Percentiles rank a stretch among this genome's conserved stretches.
Conservation (phyloP, 768 basidiomycete genomes). For the Amanita pseudoporphyria region DNA sequence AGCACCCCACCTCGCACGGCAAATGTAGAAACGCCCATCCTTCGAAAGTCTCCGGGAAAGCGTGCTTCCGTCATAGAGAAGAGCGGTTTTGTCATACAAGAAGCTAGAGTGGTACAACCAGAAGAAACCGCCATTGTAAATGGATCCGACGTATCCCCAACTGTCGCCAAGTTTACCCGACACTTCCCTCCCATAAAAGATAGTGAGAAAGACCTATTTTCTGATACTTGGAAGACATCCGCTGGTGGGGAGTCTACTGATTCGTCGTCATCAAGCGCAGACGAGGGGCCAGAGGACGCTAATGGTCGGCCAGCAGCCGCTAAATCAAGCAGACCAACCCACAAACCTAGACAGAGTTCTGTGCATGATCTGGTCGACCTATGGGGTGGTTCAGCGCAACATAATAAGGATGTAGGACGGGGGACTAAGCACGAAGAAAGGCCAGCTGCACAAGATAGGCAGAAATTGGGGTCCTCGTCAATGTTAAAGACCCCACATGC, state of each 20-base stretch:
- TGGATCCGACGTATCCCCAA: constrained; percentile 22
- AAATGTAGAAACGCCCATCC: constrained; percentile 31
- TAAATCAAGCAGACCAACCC: constrained; percentile 20
- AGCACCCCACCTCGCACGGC: constrained; percentile 12
- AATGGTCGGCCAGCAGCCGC: constrained; percentile 18
- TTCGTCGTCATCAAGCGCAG: constrained; percentile 44
- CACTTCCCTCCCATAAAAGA: constrained; percentile 26
- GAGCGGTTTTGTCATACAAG: constrained; percentile 27
- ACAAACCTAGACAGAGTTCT: constrained; percentile 60
- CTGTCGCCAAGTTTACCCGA: constrained; percentile 26
- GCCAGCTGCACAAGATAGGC: not conserved
- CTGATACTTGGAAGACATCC: constrained; percentile 1
- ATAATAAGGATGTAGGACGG: constrained; percentile 31
- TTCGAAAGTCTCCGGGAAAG: constrained; percentile 67
- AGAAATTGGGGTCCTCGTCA: not conserved
- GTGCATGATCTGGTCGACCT: constrained; percentile 78
- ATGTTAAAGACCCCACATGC: not conserved
- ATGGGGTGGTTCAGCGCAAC: constrained; percentile 49
- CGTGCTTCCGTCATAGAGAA: constrained; percentile 58
- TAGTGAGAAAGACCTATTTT: constrained; percentile 11
- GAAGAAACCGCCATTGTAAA: constrained; percentile 15
- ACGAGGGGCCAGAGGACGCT: constrained; percentile 46
- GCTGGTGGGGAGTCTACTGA: not conserved
- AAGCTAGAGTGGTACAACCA: constrained; percentile 28
- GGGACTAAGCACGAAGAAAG: constrained; percentile 9